Conservation (phyloP, 108 stramenopile genomes). For the Pseudonitzschia delicatissima region DNA sequence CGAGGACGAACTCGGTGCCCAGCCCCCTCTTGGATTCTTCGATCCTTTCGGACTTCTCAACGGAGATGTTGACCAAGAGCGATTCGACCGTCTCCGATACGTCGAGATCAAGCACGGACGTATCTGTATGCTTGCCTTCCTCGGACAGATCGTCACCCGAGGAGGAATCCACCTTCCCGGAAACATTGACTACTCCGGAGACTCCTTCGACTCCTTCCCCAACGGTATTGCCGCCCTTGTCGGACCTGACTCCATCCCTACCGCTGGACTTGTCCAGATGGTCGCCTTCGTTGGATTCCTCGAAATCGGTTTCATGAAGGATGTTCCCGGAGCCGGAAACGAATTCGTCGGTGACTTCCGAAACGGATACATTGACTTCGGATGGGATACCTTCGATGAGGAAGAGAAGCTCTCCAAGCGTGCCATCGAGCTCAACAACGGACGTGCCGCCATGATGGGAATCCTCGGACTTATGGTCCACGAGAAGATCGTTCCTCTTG, state of each 20-base stretch:
- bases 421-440: slow-evolving; percentile 88
- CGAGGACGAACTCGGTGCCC: slow-evolving; percentile 81
- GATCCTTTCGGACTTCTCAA: slow-evolving; percentile 66
- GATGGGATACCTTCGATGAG: slow-evolving; percentile 63
- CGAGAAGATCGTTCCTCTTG: slow-evolving; percentile 25
- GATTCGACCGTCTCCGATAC: slow-evolving; percentile 70
- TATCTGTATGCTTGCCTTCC: slow-evolving; percentile 68
- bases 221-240: slow-evolving; percentile 47
- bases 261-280: slow-evolving; percentile 51
- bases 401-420: slow-evolving; percentile 71
- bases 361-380: slow-evolving; percentile 74
- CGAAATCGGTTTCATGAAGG: slow-evolving; percentile 56
- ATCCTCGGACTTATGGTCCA: slow-evolving; percentile 61
- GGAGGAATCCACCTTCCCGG: slow-evolving; percentile 65
- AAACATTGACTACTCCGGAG: slow-evolving; percentile 55
- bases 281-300: slow-evolving; percentile 64
- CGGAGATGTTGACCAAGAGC: slow-evolving; percentile 39
- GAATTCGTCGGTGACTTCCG: slow-evolving; percentile 77
- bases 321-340: slow-evolving; percentile 40
- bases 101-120: slow-evolving; percentile 94
- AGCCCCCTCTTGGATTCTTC: slow-evolving; percentile 86
- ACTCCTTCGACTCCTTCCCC: slow-evolving; percentile 56
- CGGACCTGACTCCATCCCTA: slow-evolving; percentile 48
- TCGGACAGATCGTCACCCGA: slow-evolving; percentile 55
- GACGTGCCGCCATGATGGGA: slow-evolving; percentile 87